Conservation (phyloP, 2,329 filamentous ascomycete genomes). For the Neonectria coccinea region DNA sequence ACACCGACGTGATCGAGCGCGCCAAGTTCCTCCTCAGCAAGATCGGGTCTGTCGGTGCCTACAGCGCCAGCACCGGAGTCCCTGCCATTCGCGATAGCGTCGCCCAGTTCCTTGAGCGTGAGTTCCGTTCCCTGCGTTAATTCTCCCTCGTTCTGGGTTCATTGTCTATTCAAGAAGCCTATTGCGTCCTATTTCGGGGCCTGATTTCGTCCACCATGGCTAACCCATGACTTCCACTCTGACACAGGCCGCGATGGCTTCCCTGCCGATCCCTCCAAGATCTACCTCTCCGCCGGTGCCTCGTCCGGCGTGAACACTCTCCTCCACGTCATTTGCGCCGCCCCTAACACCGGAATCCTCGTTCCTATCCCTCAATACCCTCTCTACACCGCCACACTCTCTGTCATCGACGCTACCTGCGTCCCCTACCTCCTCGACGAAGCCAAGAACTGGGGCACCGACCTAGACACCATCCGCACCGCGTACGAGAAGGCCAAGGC, state of each 20-base stretch:
- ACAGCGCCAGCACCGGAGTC: constrained; percentile 93
- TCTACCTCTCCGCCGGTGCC: constrained; percentile 92
- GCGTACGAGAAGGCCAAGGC: constrained; percentile 80
- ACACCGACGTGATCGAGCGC: constrained; percentile 87
- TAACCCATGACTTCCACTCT: constrained; percentile 22
- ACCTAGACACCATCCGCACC: constrained; percentile 79
- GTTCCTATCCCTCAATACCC: constrained; percentile 98
- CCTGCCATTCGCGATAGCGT: constrained; percentile 89
- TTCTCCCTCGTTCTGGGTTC: neutral
- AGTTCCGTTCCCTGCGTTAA: constrained; percentile 46
- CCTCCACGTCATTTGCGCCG: constrained; percentile 86
- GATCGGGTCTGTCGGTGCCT: constrained; percentile 92
- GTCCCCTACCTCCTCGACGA: constrained; percentile 97
- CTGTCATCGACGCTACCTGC: constrained; percentile 84
- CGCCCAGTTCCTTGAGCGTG: constrained; percentile 91
- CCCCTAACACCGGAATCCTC: constrained; percentile 82
- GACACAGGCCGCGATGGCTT: constrained; percentile 84
- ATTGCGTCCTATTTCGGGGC: constrained; percentile 1
- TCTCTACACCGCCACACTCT: constrained; percentile 92
- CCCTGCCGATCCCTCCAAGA: constrained; percentile 80
- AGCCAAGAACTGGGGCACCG: constrained; percentile 86
- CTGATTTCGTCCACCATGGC: constrained; percentile 15
- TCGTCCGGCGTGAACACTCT: constrained; percentile 96
- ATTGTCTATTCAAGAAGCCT: neutral
- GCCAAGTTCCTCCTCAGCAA: constrained; percentile 84